phyloP scores from a whole-genome alignment of 2,329 filamentous ascomycete species.

The Trichoderma arundinaceum region DNA sequence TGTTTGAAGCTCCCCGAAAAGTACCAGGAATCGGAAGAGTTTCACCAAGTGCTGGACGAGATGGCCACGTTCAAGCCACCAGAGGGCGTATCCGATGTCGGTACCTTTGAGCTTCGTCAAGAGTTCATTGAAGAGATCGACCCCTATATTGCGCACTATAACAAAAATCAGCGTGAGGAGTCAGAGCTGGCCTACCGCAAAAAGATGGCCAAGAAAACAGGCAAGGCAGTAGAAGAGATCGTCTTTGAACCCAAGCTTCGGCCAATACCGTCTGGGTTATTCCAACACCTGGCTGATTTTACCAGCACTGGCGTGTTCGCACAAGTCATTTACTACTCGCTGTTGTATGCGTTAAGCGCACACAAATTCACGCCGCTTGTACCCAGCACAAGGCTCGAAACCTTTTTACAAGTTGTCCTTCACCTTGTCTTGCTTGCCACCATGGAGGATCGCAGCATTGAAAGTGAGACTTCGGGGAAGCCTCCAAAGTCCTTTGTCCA shows the following conservation, averaged over 20 bases:
- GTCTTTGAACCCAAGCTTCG: conserved; percentile 89
- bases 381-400: conserved; percentile 82
- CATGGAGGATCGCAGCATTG: conserved; percentile 73
- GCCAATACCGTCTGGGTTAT: conserved; percentile 76
- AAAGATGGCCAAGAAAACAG: conserved; percentile 85
- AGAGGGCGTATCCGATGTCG: conserved; percentile 89
- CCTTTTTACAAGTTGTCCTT: conserved; percentile 87
- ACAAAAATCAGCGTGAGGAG: conserved; percentile 95
- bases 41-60: conserved; percentile 80
- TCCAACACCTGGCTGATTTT: conserved; percentile 76
- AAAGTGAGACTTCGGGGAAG: conserved; percentile 56
- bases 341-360: conserved; percentile 79
- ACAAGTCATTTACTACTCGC: conserved; percentile 85
- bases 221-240: conserved; percentile 79
- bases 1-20: conserved; percentile 85
- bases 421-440: conserved; percentile 87
- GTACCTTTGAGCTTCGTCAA: conserved; percentile 89
- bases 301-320: conserved; percentile 85
- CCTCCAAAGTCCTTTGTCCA: conserved; percentile 71
- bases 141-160: conserved; percentile 95
- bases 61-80: conserved; percentile 90
- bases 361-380: conserved; percentile 73
- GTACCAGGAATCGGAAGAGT: conserved; percentile 86
- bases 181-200: conserved; percentile 88
- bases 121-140: conserved; percentile 88